Percentiles rank a stretch among this genome's conserved stretches.
phyloP scores from a whole-genome alignment of 352 stramenopile genomes.

The Pythium biforme region DNA sequence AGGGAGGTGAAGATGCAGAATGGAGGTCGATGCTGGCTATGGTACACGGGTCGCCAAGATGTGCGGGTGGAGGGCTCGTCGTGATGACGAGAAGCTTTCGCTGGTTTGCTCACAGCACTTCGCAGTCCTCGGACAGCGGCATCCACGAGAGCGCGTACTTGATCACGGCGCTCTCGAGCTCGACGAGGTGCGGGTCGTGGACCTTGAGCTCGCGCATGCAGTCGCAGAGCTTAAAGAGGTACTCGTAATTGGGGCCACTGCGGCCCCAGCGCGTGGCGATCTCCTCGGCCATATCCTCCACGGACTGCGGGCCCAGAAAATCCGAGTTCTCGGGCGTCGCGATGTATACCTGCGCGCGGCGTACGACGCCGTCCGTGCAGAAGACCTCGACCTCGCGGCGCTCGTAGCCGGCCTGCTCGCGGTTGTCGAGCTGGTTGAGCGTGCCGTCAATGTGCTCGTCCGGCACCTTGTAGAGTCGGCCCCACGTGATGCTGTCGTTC shows the following conservation, averaged over 20 bases:
- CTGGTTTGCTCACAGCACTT: constrained; percentile 48
- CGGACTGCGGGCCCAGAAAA: constrained; percentile 69
- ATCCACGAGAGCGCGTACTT: constrained; percentile 50
- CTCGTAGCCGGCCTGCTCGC: constrained; percentile 84
- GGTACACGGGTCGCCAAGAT: not conserved
- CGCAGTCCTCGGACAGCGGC: constrained; percentile 30
- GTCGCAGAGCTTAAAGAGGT: constrained; percentile 79
- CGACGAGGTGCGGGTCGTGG: constrained; percentile 68
- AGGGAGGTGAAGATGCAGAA: not conserved
- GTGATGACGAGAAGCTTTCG: not conserved
- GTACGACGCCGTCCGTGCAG: constrained; percentile 65
- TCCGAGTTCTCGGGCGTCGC: constrained; percentile 80
- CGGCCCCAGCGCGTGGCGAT: constrained; percentile 69
- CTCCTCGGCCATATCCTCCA: constrained; percentile 77
- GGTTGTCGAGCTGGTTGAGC: constrained; percentile 79
- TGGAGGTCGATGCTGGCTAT: not conserved
- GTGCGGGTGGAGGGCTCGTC: not conserved
- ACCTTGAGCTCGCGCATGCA: constrained; percentile 78
- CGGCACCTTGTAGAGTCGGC: constrained; percentile 84
- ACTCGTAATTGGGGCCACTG: constrained; percentile 84
- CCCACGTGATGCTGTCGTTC: constrained; percentile 75
- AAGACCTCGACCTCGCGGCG: constrained; percentile 72
- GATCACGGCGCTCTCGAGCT: constrained; percentile 65
- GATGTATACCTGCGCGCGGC: constrained; percentile 82
- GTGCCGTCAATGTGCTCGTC: constrained; percentile 74